A percentile compares a stretch with the other conserved stretches of the same genome.
These are phyloP conservation scores for Meripilus lineatus DNA, from an alignment of 1,284 basidiomycete genomes.

Conservation along the genomic window DNA sequence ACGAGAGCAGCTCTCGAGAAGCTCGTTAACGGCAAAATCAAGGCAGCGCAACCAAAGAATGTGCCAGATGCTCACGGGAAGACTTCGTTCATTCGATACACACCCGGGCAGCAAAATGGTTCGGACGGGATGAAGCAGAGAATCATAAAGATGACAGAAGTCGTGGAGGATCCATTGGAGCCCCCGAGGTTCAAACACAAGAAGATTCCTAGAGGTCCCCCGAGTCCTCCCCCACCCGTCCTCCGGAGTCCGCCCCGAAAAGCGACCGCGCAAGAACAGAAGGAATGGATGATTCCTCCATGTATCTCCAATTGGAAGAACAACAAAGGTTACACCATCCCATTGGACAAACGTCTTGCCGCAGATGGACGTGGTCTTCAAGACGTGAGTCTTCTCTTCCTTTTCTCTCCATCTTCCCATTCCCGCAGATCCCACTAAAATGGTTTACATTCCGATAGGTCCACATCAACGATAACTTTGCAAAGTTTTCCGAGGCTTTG, in stretches of 20 bases:
- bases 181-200: slow-evolving; percentile 98
- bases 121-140: slow-evolving; percentile 78
- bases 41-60: slow-evolving; percentile 91
- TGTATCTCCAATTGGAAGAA: slow-evolving; percentile 99
- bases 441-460: slow-evolving; percentile 44
- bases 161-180: slow-evolving; percentile 96
- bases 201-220: slow-evolving; percentile 94
- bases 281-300: slow-evolving; percentile 99
- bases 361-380: slow-evolving; percentile 97
- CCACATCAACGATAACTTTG: slow-evolving; percentile 99
- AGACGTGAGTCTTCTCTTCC: slow-evolving; percentile 64
- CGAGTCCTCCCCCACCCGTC: slow-evolving; percentile 96
- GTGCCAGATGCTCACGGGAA: slow-evolving; percentile 77
- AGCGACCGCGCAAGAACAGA: slow-evolving; percentile 94
- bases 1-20: slow-evolving; percentile 92
- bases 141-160: slow-evolving; percentile 98
- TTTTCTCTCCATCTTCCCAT: too few relatives aligned
- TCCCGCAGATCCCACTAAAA: not conserved
- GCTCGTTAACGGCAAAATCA: slow-evolving; percentile 93
- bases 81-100: slow-evolving; percentile 91
- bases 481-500: slow-evolving; percentile 95
- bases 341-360: slow-evolving; percentile 95
- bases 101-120: slow-evolving; percentile 82
- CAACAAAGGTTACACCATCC: slow-evolving; percentile 99
- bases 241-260: slow-evolving; percentile 94